phyloP scores from a whole-genome alignment of 2,329 filamentous ascomycete genomes.

The Neofusicoccum ribis region DNA sequence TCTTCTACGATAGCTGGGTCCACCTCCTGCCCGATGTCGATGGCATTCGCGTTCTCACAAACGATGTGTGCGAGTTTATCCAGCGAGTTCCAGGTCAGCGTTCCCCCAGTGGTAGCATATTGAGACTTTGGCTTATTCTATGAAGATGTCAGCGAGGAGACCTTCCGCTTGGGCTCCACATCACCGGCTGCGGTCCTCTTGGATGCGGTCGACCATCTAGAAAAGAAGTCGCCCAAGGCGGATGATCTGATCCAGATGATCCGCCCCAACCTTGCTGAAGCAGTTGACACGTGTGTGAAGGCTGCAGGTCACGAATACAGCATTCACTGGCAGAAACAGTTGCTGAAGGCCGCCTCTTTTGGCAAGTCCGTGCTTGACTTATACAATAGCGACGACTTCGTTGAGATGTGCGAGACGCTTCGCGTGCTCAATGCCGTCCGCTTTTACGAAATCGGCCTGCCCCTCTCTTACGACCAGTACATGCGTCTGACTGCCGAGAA shows the following conservation, averaged over 20 bases:
- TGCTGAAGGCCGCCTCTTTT: constrained; percentile 95
- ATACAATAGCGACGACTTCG: constrained; percentile 98
- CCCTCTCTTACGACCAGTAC: constrained; percentile 91
- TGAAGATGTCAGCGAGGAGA: constrained; percentile 75
- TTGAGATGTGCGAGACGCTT: constrained; percentile 94
- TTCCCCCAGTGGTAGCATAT: background rate
- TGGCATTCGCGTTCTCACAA: constrained; percentile 86
- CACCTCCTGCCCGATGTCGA: constrained; percentile 87
- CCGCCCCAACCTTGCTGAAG: constrained; percentile 80
- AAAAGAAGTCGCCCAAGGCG: constrained; percentile 92
- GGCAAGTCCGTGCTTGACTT: constrained; percentile 96
- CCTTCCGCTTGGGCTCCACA: constrained; percentile 85
- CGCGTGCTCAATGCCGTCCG: constrained; percentile 90
- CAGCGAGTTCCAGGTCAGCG: constrained; percentile 74
- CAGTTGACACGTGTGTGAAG: constrained; percentile 89
- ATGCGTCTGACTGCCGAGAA: constrained; percentile 85
- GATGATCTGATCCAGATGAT: constrained; percentile 98
- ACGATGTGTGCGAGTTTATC: constrained; percentile 95
- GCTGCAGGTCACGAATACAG: constrained; percentile 92
- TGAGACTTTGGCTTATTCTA: background rate
- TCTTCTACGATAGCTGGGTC: constrained; percentile 88
- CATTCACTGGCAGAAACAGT: constrained; percentile 87
- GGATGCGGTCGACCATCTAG: constrained; percentile 87
- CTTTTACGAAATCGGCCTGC: constrained; percentile 87
- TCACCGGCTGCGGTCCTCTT: constrained; percentile 89